Percentiles rank a stretch among this genome's conserved stretches.
Evolutionary conservation across 2,329 filamentous ascomycete species (phyloP).

Genomic region (Fusarium chlamydosporum): DNA sequence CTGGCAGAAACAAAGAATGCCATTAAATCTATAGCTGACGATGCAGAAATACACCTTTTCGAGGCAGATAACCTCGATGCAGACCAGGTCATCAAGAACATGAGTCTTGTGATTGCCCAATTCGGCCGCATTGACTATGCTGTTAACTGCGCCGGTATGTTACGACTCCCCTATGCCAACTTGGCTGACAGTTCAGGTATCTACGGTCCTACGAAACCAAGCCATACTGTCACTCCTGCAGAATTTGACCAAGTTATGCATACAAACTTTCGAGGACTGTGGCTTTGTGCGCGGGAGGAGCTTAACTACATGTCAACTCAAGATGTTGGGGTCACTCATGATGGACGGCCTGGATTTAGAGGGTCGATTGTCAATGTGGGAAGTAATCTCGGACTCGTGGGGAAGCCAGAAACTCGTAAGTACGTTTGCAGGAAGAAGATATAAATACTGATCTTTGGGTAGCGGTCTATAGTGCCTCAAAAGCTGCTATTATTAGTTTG

Average conservation of each 20-base stretch:
- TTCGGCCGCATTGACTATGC: conserved; percentile 63
- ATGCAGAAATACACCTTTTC: conserved; percentile 41
- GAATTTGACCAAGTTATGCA: conserved; percentile 61
- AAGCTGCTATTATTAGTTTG: conserved; percentile 60
- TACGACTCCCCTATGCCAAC: background rate
- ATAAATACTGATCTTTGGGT: background rate
- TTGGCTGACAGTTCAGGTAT: conserved; percentile 50
- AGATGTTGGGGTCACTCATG: conserved; percentile 58
- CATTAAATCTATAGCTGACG: conserved; percentile 7
- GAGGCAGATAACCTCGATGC: conserved; percentile 56
- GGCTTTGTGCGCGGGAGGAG: conserved; percentile 61
- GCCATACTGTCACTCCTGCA: conserved; percentile 53
- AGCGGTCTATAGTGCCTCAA: conserved; percentile 61
- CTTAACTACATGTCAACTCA: conserved; percentile 61
- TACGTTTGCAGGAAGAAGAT: background rate
- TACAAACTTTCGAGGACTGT: conserved; percentile 62
- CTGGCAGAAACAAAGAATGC: conserved; percentile 53
- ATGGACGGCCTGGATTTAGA: conserved; percentile 56
- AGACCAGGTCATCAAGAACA: conserved; percentile 53
- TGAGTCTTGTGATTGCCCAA: conserved; percentile 52
- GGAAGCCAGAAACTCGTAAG: conserved; percentile 59
- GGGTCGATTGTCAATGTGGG: conserved; percentile 63
- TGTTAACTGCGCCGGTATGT: conserved; percentile 60
- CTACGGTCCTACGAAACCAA: conserved; percentile 55
- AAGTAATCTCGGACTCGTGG: conserved; percentile 60